Conservation (phyloP, 1,139 yeast species). For the Tardiomyces depauwii region DNA sequence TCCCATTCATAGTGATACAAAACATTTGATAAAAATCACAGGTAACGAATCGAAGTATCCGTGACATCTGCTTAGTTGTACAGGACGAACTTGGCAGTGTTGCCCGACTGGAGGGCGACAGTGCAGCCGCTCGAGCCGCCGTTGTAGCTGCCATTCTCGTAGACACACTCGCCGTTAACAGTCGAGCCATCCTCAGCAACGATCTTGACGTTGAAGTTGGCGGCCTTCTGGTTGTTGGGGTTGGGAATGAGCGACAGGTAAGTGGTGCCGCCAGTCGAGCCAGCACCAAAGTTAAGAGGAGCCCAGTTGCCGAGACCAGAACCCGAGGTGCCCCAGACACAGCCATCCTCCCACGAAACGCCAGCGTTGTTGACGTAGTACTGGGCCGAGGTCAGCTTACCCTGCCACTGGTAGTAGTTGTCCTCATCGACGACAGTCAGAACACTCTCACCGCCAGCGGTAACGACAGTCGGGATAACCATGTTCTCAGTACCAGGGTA, state of each 20-base stretch:
- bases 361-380: conserved; percentile 97
- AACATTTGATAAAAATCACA: neutral
- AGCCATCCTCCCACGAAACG: conserved; percentile 77
- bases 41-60: neutral
- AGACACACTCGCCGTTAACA: conserved; percentile 68
- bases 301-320: conserved; percentile 96
- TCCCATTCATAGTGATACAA: conserved; percentile 1
- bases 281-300: conserved; percentile 92
- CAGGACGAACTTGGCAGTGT: conserved; percentile 57
- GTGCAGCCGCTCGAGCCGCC: conserved; percentile 88
- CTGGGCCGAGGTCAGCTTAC: conserved; percentile 81
- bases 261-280: conserved; percentile 64
- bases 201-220: conserved; percentile 81
- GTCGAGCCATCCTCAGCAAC: conserved; percentile 55
- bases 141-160: conserved; percentile 65
- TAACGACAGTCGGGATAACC: conserved; percentile 82
- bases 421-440: conserved; percentile 71
- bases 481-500: conserved; percentile 99
- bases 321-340: conserved; percentile 80
- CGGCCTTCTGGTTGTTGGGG: conserved; percentile 70
- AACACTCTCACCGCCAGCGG: conserved; percentile 53
- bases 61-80: conserved; percentile 24
- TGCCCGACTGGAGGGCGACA: conserved; percentile 72
- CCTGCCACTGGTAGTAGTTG: conserved; percentile 72
- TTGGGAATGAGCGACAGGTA: conserved; percentile 91